A percentile compares a stretch with the other conserved stretches of the same genome.
Evolutionary conservation across 768 basidiomycete genomes (phyloP).

Genomic region (Pleurotus tuoliensis): DNA sequence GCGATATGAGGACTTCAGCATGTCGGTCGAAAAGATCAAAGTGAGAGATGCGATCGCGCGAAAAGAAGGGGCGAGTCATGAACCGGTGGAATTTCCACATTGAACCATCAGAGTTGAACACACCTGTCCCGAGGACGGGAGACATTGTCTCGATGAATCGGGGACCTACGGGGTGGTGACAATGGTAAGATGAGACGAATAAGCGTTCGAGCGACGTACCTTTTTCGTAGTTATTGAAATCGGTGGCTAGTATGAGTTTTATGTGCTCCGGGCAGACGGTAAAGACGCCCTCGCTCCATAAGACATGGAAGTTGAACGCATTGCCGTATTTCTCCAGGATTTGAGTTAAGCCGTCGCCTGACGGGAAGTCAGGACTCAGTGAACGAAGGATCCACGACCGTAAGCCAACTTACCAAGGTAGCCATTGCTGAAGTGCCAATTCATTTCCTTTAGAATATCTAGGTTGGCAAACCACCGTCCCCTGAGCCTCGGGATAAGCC

Average conservation of each 20-base stretch:
- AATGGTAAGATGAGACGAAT: not conserved
- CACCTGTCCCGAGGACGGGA: conserved; percentile 56
- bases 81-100: conserved; percentile 64
- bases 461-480: conserved; percentile 43
- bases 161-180: not conserved
- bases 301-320: conserved; percentile 38
- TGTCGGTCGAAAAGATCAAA: conserved; percentile 61
- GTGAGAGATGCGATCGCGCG: conserved; percentile 53
- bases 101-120: conserved; percentile 67
- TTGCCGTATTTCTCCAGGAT: conserved; percentile 32
- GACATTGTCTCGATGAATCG: conserved; percentile 37
- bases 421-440: conserved; percentile 35
- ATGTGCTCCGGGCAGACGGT: conserved; percentile 14
- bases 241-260: conserved; percentile 14
- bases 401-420: conserved; percentile 41
- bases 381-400: not conserved
- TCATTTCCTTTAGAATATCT: conserved; percentile 36
- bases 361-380: not conserved
- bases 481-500: conserved; percentile 30
- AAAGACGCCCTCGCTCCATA: conserved; percentile 30
- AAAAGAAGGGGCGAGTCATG: conserved; percentile 63
- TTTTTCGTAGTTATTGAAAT: conserved; percentile 15
- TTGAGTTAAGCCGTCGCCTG: conserved; percentile 43
- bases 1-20: conserved; percentile 36
- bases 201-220: not conserved